Base-by-base conservation (phyloP, 164 flowering plant species). In the Berberis thunbergii region DNA sequence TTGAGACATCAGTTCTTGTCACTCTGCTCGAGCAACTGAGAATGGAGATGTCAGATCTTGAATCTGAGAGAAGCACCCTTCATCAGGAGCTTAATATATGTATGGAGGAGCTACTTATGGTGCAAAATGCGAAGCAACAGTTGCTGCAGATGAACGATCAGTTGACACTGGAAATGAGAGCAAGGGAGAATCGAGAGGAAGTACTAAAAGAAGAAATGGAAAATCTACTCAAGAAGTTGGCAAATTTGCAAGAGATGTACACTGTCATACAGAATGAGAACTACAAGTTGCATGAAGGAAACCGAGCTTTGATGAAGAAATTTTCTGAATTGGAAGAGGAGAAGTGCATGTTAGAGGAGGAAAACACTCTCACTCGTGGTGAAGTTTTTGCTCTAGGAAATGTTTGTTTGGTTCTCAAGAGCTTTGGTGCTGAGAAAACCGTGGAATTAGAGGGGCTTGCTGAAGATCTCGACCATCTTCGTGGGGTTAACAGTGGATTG, bases 1-100 rank as follows among this genome's bases (percentile, higher is more conserved):
- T 91, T 70, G 91, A 91, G 78, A 91, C 81, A 63, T 73, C 81
- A 11, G 82, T 94, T 70, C 74, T 83, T 4, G 13, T 72, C 45
- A 73, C 92, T 72, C 48, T 89, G 10, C 78, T 94, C 41, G 69
- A 63, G 72, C 82, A 85, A 59, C 70, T 82, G 55, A 74, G 72
- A 66, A 42, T 70, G 50, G 86, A 83, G 41, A 78, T 73, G 48
- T 43, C 63, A 12, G 80, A 83, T 70, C 72, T 82, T 49, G 70
- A 69, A 62, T 76, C 81, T 41, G 78, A 72, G 59, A 84, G 72
- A 56, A 59, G 49, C 4, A 54, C 52, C 60, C 57, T 80, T 46
- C 79, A 77, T 54, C 74, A 72, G 58, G 81, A 83, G 38, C 57
- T 78, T 9, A 62, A 71, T 12, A 67, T 53, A 57, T 54, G 71